Percentiles rank a stretch among this genome's conserved stretches.
Evolutionary conservation across 1,284 basidiomycete species (phyloP).

Genomic region (Bondarzewia mesenterica): DNA sequence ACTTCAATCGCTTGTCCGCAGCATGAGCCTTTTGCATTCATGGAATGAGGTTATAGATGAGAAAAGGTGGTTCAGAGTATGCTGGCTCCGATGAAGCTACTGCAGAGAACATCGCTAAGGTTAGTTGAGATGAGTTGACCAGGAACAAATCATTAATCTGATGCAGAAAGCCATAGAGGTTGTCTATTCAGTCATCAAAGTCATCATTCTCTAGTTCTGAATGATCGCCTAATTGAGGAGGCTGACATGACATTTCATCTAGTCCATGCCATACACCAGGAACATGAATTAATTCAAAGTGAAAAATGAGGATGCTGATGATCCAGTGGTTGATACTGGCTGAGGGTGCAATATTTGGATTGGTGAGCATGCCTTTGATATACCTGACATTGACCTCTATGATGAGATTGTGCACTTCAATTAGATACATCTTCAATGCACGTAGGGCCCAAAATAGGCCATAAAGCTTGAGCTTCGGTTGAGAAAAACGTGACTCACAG

Average conservation of each 20-base stretch:
- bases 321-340: slow-evolving; percentile 34
- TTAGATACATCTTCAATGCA: slow-evolving; percentile 18
- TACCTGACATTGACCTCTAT: slow-evolving; percentile 33
- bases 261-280: slow-evolving; percentile 22
- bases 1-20: no score
- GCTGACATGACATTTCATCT: slow-evolving; percentile 28
- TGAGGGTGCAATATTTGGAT: slow-evolving; percentile 28
- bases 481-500: slow-evolving; percentile 26
- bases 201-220: not conserved
- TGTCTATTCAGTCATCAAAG: not conserved
- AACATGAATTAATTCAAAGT: slow-evolving; percentile 27
- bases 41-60: no score
- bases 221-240: not conserved
- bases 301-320: slow-evolving; percentile 26
- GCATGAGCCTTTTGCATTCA: no score
- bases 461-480: slow-evolving; percentile 34
- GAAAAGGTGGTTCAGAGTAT: no score
- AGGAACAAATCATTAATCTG: not conserved
- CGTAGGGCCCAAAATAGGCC: slow-evolving; percentile 26
- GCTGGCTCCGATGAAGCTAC: no score
- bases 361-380: slow-evolving; percentile 35
- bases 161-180: not conserved
- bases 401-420: slow-evolving; percentile 25
- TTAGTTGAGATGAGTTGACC: no score
- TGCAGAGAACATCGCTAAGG: no score